These are phyloP conservation scores for Dactylellina sp. DNA, from an alignment of 2,329 filamentous ascomycete genomes.

Conservation along the genomic window DNA sequence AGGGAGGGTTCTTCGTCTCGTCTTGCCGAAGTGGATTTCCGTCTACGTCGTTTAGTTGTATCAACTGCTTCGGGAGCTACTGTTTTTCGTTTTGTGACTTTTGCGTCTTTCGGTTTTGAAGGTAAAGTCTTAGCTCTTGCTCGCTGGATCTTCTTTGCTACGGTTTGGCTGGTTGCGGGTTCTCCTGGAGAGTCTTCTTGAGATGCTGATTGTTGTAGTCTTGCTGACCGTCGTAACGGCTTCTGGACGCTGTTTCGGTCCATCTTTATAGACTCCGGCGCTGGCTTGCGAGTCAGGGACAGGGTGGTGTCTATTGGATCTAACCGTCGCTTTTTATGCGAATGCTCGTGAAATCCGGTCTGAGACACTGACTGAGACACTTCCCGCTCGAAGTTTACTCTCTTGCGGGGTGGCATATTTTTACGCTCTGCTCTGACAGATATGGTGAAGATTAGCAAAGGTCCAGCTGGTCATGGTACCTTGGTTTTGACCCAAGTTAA, in stretches of 20 bases:
- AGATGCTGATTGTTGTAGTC: conserved; percentile 38
- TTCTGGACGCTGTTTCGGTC: conserved; percentile 37
- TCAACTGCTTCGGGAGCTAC: conserved; percentile 8
- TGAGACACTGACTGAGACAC: conserved; percentile 51
- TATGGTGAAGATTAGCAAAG: conserved; percentile 49
- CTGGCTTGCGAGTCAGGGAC: conserved; percentile 3
- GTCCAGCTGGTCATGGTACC: conserved; percentile 34
- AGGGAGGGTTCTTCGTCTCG: conserved; percentile 36
- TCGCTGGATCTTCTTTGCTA: conserved; percentile 27
- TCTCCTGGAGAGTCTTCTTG: conserved; percentile 23
- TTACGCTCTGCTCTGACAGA: conserved; percentile 46
- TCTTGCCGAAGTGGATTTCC: conserved; percentile 51
- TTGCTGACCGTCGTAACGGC: conserved; percentile 49
- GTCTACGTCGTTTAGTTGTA: conserved; percentile 40
- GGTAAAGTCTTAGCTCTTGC: conserved; percentile 38
- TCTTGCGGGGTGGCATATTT: conserved; percentile 53
- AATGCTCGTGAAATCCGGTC: conserved; percentile 21
- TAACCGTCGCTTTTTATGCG: conserved; percentile 53
- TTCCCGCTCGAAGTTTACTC: conserved; percentile 48
- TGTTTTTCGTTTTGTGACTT: conserved; percentile 29
- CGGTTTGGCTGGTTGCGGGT: conserved; percentile 3
- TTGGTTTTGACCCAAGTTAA: not conserved
- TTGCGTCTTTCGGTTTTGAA: conserved; percentile 29
- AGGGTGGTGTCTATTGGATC: conserved; percentile 29
- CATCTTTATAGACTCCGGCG: conserved; percentile 49